These are phyloP conservation scores for Pseudozyma hubeiensis DNA, from an alignment of 1,284 basidiomycete genomes.

Conservation along the genomic window DNA sequence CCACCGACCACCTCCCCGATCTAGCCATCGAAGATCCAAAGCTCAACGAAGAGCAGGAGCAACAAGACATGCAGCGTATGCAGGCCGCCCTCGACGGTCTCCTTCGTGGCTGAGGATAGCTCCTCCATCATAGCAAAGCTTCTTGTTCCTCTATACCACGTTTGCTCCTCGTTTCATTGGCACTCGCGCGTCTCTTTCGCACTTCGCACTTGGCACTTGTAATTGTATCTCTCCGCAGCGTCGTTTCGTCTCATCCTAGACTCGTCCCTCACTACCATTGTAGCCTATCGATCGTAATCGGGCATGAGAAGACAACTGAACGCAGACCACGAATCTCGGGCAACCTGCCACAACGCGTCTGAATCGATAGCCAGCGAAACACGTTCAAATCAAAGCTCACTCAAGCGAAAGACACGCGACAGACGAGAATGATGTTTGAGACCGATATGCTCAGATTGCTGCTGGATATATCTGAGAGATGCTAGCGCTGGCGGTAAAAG, in stretches of 20 bases:
- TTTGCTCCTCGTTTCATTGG: not conserved
- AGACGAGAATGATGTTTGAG: slow-evolving; percentile 20
- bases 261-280: too few species aligned
- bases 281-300: not conserved
- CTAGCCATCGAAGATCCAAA: slow-evolving; percentile 48
- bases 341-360: too few species aligned
- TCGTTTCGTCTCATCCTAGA: not conserved
- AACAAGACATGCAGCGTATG: slow-evolving; percentile 64
- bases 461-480: slow-evolving; percentile 57
- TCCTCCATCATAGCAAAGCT: too few species aligned
- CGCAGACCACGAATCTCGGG: too few species aligned
- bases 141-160: not conserved
- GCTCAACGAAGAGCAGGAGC: slow-evolving; percentile 47
- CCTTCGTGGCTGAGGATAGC: slow-evolving; percentile 47
- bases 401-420: not conserved
- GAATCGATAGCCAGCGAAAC: too few species aligned
- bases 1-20: slow-evolving; percentile 57
- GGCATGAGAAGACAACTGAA: too few species aligned
- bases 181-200: not conserved
- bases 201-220: not conserved
- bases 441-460: slow-evolving; percentile 59
- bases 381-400: not conserved
- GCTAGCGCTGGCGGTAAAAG: slow-evolving; percentile 59
- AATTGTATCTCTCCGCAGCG: slow-evolving; percentile 5
- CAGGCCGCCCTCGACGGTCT: slow-evolving; percentile 65